Conservation (phyloP, 495 filamentous ascomycete species). For the Apodospora peruviana region DNA sequence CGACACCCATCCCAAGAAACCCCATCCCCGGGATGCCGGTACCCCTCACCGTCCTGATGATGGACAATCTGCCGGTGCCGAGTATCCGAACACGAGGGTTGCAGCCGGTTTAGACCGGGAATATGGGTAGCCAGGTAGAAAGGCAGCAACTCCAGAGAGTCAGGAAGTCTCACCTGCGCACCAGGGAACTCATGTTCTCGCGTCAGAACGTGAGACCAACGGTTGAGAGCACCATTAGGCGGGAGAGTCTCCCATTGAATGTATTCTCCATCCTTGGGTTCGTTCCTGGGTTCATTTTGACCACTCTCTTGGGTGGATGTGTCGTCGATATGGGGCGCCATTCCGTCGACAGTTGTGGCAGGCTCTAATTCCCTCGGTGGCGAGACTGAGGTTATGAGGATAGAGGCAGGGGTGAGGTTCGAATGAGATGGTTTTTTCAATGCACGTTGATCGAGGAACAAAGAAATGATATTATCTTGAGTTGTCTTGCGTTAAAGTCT, state of each 20-base stretch:
- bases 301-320: not conserved
- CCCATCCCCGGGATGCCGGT: no score
- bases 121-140: constrained; percentile 1
- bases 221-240: constrained; percentile 38
- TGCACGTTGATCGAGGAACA: no score
- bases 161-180: constrained; percentile 58
- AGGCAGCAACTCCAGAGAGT: not conserved
- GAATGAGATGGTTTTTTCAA: no score
- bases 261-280: constrained; percentile 39
- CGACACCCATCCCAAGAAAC: not conserved
- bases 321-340: constrained; percentile 22
- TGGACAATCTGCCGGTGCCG: not conserved
- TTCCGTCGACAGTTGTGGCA: no score
- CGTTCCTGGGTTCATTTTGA: constrained; percentile 14
- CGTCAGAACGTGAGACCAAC: constrained; percentile 43
- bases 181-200: constrained; percentile 86
- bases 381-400: not conserved
- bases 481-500: no score
- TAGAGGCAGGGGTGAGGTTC: not conserved
- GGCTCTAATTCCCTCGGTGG: not conserved
- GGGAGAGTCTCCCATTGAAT: constrained; percentile 38
- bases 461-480: no score
- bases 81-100: not conserved
- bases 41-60: no score
- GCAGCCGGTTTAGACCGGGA: constrained; percentile 8